Conservation (phyloP, 139 green algal species). For the Diplosphaera chodatii region DNA sequence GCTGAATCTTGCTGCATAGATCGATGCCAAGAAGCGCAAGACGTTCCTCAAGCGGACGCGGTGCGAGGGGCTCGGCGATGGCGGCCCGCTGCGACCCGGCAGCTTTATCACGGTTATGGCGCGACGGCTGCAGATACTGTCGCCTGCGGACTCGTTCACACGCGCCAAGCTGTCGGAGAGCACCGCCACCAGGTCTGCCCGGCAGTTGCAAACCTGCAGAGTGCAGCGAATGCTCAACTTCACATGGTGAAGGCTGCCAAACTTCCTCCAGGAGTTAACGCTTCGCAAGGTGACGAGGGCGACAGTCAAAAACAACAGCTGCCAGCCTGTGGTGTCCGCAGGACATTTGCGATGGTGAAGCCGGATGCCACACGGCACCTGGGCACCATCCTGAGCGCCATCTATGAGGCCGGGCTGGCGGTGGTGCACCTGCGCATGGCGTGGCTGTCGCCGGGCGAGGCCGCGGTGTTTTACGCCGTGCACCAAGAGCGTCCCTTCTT, state of each 20-base stretch:
- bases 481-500: slow-evolving; percentile 66
- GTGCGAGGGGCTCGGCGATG: slow-evolving; percentile 35
- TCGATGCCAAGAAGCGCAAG: slow-evolving; percentile 76
- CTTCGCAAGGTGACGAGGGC: neutral
- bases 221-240: neutral
- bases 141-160: slow-evolving; percentile 74
- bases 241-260: neutral
- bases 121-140: slow-evolving; percentile 62
- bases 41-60: slow-evolving; percentile 65
- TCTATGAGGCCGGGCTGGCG: slow-evolving; percentile 32
- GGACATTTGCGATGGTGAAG: slow-evolving; percentile 76
- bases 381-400: slow-evolving; percentile 67
- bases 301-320: too few relatives aligned
- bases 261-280: too few relatives aligned
- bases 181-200: neutral
- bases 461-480: slow-evolving; percentile 63
- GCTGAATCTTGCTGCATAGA: slow-evolving; percentile 25
- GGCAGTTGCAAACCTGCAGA: neutral
- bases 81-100: slow-evolving; percentile 56
- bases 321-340: slow-evolving; percentile 18
- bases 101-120: slow-evolving; percentile 54
- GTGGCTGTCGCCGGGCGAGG: slow-evolving; percentile 40
- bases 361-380: slow-evolving; percentile 61
- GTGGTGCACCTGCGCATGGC: slow-evolving; percentile 43
- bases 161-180: neutral